Base-by-base conservation (phyloP, 768 basidiomycete genomes). In the Phlebiopsis flavidoalba region DNA sequence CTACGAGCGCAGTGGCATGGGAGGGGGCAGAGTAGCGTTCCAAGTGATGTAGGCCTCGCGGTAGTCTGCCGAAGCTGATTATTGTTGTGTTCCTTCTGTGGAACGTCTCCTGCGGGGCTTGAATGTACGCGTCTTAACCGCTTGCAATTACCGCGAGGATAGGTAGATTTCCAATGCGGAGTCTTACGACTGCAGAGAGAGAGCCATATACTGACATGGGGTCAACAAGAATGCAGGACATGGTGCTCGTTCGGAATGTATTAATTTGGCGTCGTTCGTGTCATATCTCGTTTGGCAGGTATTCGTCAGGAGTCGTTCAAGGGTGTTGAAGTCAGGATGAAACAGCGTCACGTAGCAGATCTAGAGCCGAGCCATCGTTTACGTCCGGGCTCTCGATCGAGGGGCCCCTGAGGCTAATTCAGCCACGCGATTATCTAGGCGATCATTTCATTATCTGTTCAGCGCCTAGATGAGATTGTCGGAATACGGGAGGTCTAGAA, bases 71-170 rank as follows among this genome's bases (percentile, higher is more conserved):
- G 87, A 64, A 99, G 79, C 76, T 98, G 96, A 72, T n/a, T 95
- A 98, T 72, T 98, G 96, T 75, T 96, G 96, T 43, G 95, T 96
- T 45, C 95, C 95, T 73, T 96, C 94, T 5, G n/a, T n/a, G 94
- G 91, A 22, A 95, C 88, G 72, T 93, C 92, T 75, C n/a, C 91
- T 94, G 68, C 94, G 88, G 31, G 96, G 96, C 71, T 95, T 96
- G 83, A 98, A 98, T 17, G 96, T 95, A 58, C 93, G 86, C 40
- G 91, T 92, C 78, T 94, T 95, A 46, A n/a, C 90, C 92, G 50
- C 93, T 94, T 14, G 26, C 6, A 31, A 31, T 31, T 31, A 31
- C 26, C 26, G 35, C 22, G 21, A 48, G 37, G 50, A 31, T 26
- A 46, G 26, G 45, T 19, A 35, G 52, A 35, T 35, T 33, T 8